A percentile compares a stretch with the other conserved stretches of the same genome.
Evolutionary conservation across 495 filamentous ascomycete genomes (phyloP).

Genomic region (Aspergillus funiculosus): DNA sequence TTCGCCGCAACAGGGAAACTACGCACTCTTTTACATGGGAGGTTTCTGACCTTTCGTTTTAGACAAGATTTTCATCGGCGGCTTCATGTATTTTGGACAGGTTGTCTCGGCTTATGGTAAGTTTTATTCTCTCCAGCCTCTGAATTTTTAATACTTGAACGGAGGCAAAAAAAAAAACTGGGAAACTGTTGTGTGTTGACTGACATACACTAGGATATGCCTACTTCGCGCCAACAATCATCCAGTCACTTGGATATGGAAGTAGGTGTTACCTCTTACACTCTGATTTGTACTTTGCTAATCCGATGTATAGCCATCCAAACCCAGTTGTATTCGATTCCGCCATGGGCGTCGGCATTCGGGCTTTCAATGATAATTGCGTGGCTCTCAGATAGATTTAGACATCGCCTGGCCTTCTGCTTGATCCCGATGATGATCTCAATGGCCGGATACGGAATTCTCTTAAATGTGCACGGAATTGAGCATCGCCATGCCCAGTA

Average conservation of each 20-base stretch:
- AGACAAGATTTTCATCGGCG: slow-evolving; percentile 68
- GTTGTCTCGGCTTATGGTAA: slow-evolving; percentile 81
- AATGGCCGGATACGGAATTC: slow-evolving; percentile 66
- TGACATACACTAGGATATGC: slow-evolving; percentile 46
- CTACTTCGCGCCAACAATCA: slow-evolving; percentile 75
- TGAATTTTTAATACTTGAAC: too few species aligned
- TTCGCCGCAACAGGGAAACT: too few species aligned
- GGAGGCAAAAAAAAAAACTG: too few species aligned
- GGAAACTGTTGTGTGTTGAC: slow-evolving; percentile 5
- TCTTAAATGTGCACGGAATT: slow-evolving; percentile 58
- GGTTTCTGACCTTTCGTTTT: slow-evolving; percentile 14
- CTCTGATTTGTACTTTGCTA: slow-evolving; percentile 16
- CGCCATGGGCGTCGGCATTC: slow-evolving; percentile 78
- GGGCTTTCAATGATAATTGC: slow-evolving; percentile 71
- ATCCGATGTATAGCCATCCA: slow-evolving; percentile 45
- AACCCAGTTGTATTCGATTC: slow-evolving; percentile 78
- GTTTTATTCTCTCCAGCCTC: slow-evolving; percentile 22
- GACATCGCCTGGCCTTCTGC: slow-evolving; percentile 72
- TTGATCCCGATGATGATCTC: slow-evolving; percentile 56
- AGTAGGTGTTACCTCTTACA: slow-evolving; percentile 21
- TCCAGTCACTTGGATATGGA: slow-evolving; percentile 58
- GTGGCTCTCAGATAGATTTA: slow-evolving; percentile 57
- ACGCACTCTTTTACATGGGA: too few species aligned
- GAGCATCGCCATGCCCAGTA: slow-evolving; percentile 58
- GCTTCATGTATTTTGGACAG: slow-evolving; percentile 77